Evolutionary conservation across 768 basidiomycete genomes (phyloP).

Genomic region (Pleurotus tuoliensis): DNA sequence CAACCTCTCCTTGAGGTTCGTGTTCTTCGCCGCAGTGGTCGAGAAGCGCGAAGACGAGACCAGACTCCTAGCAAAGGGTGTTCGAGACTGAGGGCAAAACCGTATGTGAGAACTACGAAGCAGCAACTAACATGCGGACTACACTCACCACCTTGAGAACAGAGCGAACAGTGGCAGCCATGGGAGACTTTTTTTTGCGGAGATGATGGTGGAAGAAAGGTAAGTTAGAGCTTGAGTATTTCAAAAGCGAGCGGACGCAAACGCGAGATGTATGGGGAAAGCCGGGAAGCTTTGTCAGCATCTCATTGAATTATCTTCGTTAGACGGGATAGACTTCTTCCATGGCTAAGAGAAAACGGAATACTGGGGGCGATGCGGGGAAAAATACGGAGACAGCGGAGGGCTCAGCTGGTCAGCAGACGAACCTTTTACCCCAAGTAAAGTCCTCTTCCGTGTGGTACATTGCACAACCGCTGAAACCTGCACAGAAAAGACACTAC

Average conservation of each 20-base stretch:
- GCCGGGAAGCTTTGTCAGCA: conserved; percentile 19
- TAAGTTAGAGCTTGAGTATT: conserved; percentile 15
- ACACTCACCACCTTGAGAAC: conserved; percentile 35
- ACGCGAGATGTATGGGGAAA: conserved; percentile 8
- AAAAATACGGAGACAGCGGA: not conserved
- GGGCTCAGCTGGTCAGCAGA: conserved; percentile 13
- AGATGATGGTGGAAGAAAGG: conserved; percentile 13
- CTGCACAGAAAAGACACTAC: conserved; percentile 73
- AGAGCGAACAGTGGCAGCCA: conserved; percentile 38
- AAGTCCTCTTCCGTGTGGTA: not conserved
- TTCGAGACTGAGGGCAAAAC: conserved; percentile 41
- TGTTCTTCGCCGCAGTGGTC: conserved; percentile 61
- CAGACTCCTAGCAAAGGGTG: conserved; percentile 38
- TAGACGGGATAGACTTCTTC: not conserved
- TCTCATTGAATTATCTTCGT: not conserved
- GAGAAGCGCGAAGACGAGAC: conserved; percentile 47
- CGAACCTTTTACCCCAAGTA: conserved; percentile 48
- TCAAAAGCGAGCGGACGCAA: conserved; percentile 13
- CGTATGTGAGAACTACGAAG: conserved; percentile 1
- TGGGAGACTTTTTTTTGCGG: conserved; percentile 22
- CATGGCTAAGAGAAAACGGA: conserved; percentile 33
- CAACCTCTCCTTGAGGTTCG: conserved; percentile 87
- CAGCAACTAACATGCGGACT: not conserved
- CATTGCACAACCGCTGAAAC: conserved; percentile 1
- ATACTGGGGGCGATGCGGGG: not conserved